Conservation (phyloP, 2,329 filamentous ascomycete species). For the Thielaviopsis euricoi region DNA sequence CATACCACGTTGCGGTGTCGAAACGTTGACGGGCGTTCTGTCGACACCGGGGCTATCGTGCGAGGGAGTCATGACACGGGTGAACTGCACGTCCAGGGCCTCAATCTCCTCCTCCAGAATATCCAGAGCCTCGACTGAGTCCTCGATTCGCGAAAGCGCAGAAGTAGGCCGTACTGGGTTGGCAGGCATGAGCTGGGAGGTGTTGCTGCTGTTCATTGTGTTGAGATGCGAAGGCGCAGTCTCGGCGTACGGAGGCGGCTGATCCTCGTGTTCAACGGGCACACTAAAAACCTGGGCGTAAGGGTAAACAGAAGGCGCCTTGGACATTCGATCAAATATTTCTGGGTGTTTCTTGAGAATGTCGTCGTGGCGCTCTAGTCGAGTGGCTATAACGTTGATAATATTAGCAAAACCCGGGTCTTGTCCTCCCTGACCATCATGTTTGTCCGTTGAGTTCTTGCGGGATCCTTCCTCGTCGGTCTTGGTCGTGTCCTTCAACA, state of each 20-base stretch:
- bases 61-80: conserved; percentile 14
- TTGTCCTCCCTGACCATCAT: background rate
- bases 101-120: conserved; percentile 45
- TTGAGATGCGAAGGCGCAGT: conserved; percentile 9
- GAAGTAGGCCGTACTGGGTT: conserved; percentile 16
- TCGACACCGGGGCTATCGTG: background rate
- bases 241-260: conserved; percentile 11
- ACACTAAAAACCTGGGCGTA: conserved; percentile 10
- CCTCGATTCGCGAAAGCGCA: conserved; percentile 37
- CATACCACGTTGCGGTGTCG: background rate
- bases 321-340: conserved; percentile 3
- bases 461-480: background rate
- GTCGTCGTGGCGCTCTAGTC: conserved; percentile 8
- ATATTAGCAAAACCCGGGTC: conserved; percentile 10
- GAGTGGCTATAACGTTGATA: conserved; percentile 7
- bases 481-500: conserved; percentile 3
- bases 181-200: background rate
- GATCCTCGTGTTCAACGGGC: conserved; percentile 11
- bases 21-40: background rate
- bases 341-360: conserved; percentile 6
- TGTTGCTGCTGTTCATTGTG: background rate
- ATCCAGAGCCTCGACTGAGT: conserved; percentile 46
- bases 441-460: background rate
- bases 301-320: conserved; percentile 4
- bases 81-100: conserved; percentile 22